Evolutionary conservation across 768 basidiomycete species (phyloP).

Genomic region (Lentinula raphanica): DNA sequence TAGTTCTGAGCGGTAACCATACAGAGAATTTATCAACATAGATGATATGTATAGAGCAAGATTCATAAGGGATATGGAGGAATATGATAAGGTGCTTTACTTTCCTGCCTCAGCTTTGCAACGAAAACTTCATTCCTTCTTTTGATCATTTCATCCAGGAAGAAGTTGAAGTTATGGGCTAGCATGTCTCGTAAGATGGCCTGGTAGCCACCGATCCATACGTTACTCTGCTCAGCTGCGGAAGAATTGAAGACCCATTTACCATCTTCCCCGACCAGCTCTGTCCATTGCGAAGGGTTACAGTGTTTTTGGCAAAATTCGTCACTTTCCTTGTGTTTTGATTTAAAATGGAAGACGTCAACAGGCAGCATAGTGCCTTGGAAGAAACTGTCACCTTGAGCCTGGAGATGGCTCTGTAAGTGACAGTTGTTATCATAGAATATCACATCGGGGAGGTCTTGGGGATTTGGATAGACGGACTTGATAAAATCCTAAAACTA

Average conservation of each 20-base stretch:
- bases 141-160: slow-evolving; percentile 29
- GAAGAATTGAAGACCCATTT: slow-evolving; percentile 28
- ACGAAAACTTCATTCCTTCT: background rate
- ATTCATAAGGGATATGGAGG: no score
- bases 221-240: slow-evolving; percentile 29
- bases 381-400: slow-evolving; percentile 14
- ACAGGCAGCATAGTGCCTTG: slow-evolving; percentile 15
- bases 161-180: slow-evolving; percentile 22
- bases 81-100: no score
- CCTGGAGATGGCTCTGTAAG: slow-evolving; percentile 10
- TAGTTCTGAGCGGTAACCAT: no score
- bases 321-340: slow-evolving; percentile 23
- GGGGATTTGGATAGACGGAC: slow-evolving; percentile 15
- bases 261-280: slow-evolving; percentile 13
- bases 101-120: background rate
- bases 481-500: slow-evolving; percentile 14
- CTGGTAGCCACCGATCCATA: slow-evolving; percentile 26
- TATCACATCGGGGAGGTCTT: slow-evolving; percentile 14
- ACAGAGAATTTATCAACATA: no score
- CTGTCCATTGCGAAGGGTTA: slow-evolving; percentile 15
- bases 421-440: slow-evolving; percentile 23
- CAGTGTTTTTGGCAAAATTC: slow-evolving; percentile 20
- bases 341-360: slow-evolving; percentile 23
- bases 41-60: no score
- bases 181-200: slow-evolving; percentile 26